Evolutionary conservation across 2,329 filamentous ascomycete species (phyloP), one percentile per base, ranked within the genome.

Genomic region (Septoria petroselini): DNA sequence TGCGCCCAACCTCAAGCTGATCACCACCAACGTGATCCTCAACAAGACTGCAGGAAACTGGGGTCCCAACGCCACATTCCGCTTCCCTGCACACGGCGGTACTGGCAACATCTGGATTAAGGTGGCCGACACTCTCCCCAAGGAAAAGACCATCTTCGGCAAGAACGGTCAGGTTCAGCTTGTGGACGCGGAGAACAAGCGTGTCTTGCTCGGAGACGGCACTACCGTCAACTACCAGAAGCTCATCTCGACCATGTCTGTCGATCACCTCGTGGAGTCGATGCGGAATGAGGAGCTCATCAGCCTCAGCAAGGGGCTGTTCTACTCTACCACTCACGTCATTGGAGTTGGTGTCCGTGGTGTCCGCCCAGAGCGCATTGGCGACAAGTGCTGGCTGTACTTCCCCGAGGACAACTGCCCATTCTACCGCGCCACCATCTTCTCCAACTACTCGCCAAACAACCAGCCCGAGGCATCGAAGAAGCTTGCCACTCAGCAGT

Each of bases 321-420:
- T 85, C 82, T 98, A 94, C 80, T 96, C 91, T 45, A 91, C 87
- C 63, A 98, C 93, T 49, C 93, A 98, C 74, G 91, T 98, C 65
- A 86, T 98, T 63, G 93, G 93, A 73, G 88, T 98, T 58, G 93
- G 93, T 74, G 80, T 98, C 66, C 89, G 93, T 68, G 93, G 93
- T 60, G 81, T 79, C 65, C 88, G 93, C 61, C 93, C 93, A 31
- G 90, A 95, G 72, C 86, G 89, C 68, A 98, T 98, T 63, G 93
- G 93, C 60, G 93, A 98, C 78, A 98, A 97, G 82, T 98, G 93
- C 84, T 98, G 93, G 91, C 79, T 98, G 60, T 98, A 98, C 82
- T 98, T 97, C 83, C 93, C 93, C 57, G 93, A 98, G 73, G 86
- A 95, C 72, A 86, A 98, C 81, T 96, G 90, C 79, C 90, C 90